Evolutionary conservation across 371 early-diverging fungal genomes (phyloP).

Genomic region (Syncephalis fuscata): DNA sequence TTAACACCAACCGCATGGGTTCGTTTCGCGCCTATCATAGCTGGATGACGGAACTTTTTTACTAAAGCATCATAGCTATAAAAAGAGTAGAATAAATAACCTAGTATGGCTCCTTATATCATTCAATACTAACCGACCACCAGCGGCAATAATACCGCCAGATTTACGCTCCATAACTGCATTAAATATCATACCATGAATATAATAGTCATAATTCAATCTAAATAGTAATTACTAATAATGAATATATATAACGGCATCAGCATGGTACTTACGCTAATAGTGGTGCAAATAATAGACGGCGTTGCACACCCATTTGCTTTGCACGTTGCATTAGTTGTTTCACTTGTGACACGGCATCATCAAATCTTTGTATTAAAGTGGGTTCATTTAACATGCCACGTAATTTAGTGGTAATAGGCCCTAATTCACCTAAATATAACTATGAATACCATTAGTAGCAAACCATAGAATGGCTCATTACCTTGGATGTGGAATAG

Average conservation of each 20-base stretch:
- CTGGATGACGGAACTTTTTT: conserved; percentile 29
- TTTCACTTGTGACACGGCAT: conserved; percentile 28
- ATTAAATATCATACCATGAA: conserved; percentile 59
- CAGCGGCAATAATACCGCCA: conserved; percentile 65
- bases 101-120: neutral
- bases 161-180: conserved; percentile 38
- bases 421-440: conserved; percentile 1
- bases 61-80: conserved; percentile 58
- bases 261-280: conserved; percentile 27
- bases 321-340: conserved; percentile 23
- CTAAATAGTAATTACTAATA: conserved; percentile 8
- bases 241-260: neutral
- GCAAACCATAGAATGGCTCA: neutral
- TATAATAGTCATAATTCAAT: conserved; percentile 57
- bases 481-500: conserved; percentile 36
- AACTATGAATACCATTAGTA: neutral
- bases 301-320: conserved; percentile 40
- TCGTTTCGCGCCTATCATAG: conserved; percentile 5
- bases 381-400: neutral
- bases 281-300: conserved; percentile 45
- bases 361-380: conserved; percentile 6
- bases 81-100: neutral
- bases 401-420: neutral
- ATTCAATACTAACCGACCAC: conserved; percentile 30
- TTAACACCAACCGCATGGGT: conserved; percentile 59